Percentiles rank a stretch among this genome's conserved stretches.
These are phyloP conservation scores for Styphnolobium japonicum DNA, from an alignment of 306 rosid genomes.

Conservation along the genomic window DNA sequence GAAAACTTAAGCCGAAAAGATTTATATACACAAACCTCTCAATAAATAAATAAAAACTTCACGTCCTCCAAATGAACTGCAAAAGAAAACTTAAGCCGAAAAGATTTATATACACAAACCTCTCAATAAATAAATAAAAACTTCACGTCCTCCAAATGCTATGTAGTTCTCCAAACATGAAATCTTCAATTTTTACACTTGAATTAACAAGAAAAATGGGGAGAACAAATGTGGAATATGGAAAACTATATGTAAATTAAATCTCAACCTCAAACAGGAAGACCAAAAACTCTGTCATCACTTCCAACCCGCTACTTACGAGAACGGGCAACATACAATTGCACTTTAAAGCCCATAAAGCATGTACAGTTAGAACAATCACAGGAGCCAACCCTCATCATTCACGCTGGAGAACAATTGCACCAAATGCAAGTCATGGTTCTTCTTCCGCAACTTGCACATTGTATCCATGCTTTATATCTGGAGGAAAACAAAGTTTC, in stretches of 20 bases:
- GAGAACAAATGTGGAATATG: conserved; percentile 32
- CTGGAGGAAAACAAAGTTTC: conserved; percentile 53
- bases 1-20: conserved; percentile 22
- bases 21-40: conserved; percentile 42
- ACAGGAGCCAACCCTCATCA: conserved; percentile 22
- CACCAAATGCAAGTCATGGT: conserved; percentile 37
- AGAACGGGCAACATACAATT: conserved; percentile 2
- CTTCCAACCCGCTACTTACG: conserved; percentile 18
- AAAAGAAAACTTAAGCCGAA: conserved; percentile 21
- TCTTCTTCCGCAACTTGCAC: conserved; percentile 73
- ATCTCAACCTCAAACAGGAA: conserved; percentile 30
- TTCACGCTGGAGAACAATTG: background rate
- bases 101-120: conserved; percentile 42
- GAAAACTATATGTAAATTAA: conserved; percentile 28
- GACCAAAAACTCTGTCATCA: conserved; percentile 28
- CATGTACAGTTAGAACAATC: conserved; percentile 18
- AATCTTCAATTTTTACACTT: conserved; percentile 56
- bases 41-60: conserved; percentile 25
- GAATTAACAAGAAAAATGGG: conserved; percentile 30
- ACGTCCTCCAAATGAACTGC: conserved; percentile 33
- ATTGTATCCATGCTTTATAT: conserved; percentile 66
- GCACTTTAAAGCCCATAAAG: conserved; percentile 18
- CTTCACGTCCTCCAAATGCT: conserved; percentile 37
- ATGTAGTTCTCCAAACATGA: conserved; percentile 45
- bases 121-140: conserved; percentile 6